phyloP scores from a whole-genome alignment of 164 flowering plant genomes.

The Stephania japonica region DNA sequence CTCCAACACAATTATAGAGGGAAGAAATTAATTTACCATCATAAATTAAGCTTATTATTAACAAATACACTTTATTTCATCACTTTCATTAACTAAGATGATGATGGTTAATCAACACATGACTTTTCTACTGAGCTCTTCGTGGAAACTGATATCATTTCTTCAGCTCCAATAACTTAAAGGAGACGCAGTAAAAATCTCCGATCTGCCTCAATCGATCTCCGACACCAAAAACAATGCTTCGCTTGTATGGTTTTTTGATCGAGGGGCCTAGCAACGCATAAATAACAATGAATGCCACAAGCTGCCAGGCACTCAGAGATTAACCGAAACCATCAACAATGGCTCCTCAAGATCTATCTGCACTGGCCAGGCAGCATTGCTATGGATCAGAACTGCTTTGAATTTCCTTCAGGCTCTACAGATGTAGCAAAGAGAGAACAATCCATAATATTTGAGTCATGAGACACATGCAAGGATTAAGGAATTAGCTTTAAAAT shows the following conservation, averaged over 20 bases:
- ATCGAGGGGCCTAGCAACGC: not conserved
- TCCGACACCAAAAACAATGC: not conserved
- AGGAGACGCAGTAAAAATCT: not conserved
- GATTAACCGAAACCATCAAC: not conserved
- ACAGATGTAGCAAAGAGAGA: not conserved
- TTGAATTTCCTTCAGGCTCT: constrained; percentile 26
- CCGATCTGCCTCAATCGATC: not conserved
- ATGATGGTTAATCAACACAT: not conserved
- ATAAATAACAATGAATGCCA: not conserved
- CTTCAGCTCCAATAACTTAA: not conserved
- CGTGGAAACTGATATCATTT: not conserved
- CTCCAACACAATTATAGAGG: not conserved
- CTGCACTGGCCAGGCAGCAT: not conserved
- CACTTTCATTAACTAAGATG: not conserved
- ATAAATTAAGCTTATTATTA: too few species aligned
- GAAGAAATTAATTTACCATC: not conserved
- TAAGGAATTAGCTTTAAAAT: not conserved
- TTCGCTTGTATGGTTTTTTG: not conserved
- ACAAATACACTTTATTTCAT: not conserved
- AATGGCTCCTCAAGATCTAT: not conserved
- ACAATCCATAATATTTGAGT: not conserved
- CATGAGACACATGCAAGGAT: not conserved
- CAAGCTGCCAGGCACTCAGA: not conserved
- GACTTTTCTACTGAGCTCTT: not conserved
- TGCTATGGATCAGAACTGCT: constrained; percentile 16